Evolutionary conservation across 805 yeast genomes (phyloP).

Genomic region (Saccharomycopsis selenospora): DNA sequence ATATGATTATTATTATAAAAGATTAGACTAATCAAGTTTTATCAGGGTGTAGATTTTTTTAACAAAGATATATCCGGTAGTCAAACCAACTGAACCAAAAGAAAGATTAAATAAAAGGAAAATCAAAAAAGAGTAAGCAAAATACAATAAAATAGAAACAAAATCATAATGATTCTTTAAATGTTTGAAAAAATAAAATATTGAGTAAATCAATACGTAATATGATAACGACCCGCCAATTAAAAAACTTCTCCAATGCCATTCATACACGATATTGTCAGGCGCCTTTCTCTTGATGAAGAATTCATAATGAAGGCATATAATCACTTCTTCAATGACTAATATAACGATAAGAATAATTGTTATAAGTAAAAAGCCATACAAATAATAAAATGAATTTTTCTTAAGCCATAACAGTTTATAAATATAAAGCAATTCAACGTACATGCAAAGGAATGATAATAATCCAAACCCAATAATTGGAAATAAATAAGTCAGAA

Average conservation of each 20-base stretch:
- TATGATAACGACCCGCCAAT: conserved; percentile 66
- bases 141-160: conserved; percentile 59
- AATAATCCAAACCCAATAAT: conserved; percentile 55
- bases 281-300: conserved; percentile 33
- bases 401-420: conserved; percentile 76
- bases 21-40: conserved; percentile 45
- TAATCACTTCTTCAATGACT: conserved; percentile 63
- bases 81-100: conserved; percentile 68
- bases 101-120: conserved; percentile 57
- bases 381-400: conserved; percentile 70
- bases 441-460: conserved; percentile 77
- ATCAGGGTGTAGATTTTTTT: conserved; percentile 51
- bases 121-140: conserved; percentile 63
- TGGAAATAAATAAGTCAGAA: conserved; percentile 16
- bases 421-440: conserved; percentile 65
- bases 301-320: conserved; percentile 60
- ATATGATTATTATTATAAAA: no score
- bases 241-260: conserved; percentile 81
- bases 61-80: conserved; percentile 61
- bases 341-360: conserved; percentile 52
- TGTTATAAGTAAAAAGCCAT: conserved; percentile 66
- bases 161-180: conserved; percentile 53
- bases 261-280: conserved; percentile 39
- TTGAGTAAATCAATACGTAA: conserved; percentile 60
- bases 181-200: conserved; percentile 54